Evolutionary conservation across 2,329 filamentous ascomycete genomes (phyloP).

Genomic region (Hortaea werneckii): DNA sequence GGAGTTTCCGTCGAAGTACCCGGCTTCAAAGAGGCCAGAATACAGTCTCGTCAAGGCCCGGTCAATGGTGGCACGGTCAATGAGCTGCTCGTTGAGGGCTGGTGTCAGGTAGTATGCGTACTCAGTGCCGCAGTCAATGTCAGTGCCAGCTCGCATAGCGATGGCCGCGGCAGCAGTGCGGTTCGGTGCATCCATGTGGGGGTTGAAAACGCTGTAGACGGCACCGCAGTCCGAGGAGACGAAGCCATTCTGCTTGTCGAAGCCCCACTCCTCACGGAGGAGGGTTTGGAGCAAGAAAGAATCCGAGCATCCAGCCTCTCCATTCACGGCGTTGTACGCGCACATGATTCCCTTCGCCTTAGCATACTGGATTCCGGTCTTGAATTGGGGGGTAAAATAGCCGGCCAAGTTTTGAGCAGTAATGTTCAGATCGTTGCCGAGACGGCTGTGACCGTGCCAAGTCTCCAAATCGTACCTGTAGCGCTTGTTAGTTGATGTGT

Average conservation of each 20-base stretch:
- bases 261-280: conserved; percentile 53
- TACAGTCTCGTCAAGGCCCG: conserved; percentile 42
- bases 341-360: conserved; percentile 41
- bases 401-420: conserved; percentile 49
- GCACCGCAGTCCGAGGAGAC: conserved; percentile 55
- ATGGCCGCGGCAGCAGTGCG: conserved; percentile 27
- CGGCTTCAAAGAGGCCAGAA: conserved; percentile 41
- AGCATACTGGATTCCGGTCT: conserved; percentile 33
- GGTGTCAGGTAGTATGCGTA: conserved; percentile 34
- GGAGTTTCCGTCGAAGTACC: conserved; percentile 43
- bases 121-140: conserved; percentile 42
- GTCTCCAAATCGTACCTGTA: conserved; percentile 16
- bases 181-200: conserved; percentile 12
- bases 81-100: conserved; percentile 31
- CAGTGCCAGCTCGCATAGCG: conserved; percentile 40
- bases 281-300: conserved; percentile 50
- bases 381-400: conserved; percentile 56
- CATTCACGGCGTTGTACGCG: conserved; percentile 27
- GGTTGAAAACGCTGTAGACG: conserved; percentile 35
- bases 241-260: conserved; percentile 39
- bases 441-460: conserved; percentile 11
- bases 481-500: too few relatives aligned
- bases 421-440: conserved; percentile 46
- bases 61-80: conserved; percentile 38
- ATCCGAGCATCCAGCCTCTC: conserved; percentile 49